Base-by-base conservation (phyloP, 441 rosid genomes). In the Flueggea neowawraea region DNA sequence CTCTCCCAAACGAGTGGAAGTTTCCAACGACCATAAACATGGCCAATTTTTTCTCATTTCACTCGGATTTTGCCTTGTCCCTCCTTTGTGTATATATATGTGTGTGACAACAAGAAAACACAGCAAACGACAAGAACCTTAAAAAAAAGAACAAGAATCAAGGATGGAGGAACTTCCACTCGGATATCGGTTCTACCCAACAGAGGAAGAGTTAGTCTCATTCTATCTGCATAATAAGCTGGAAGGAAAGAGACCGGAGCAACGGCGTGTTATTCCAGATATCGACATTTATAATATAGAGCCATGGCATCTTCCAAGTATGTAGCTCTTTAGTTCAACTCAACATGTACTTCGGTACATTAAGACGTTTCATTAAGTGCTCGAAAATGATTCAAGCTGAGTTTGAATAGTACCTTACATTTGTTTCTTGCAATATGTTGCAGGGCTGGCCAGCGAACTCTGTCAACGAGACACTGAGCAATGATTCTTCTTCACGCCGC, bases 181-280 rank as follows among this genome's bases (percentile, higher is more conserved):
- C 0, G 97, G 97, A 16, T 82, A 58, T 60, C 92, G 97, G 31
- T 91, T 91, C 77, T 91, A 71, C 68, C 97, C 97, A 0, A 88
- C 96, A 0, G 97, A 91, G 69, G 92, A 86, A 44, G 97, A 91
- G 73, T 83, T 91, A 2, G 58, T 89, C 55, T 61, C 84, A 43
- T 88, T 87, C 85, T 91, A 91, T 68, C 83, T 91, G 49, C 78
- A 69, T 61, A 80, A 78, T 82, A 75, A 81, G 84, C 82, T 91
- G 15, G 73, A 77, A 58, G 97, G 90, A 22, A 69, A 52, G 48
- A 69, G 64, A 15, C 74, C 54, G 9, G 84, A 49, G 8, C 64
- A 84, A 63, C 67, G 79, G 62, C 77, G 61, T 14, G 86, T 85
- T 56, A 78, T 91, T 31, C 96, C 97, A 0, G 79, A 75, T 31